Evolutionary conservation across 2,329 filamentous ascomycete species (phyloP), one percentile per base, ranked within the genome.

Genomic region (Monilinia fructicola): DNA sequence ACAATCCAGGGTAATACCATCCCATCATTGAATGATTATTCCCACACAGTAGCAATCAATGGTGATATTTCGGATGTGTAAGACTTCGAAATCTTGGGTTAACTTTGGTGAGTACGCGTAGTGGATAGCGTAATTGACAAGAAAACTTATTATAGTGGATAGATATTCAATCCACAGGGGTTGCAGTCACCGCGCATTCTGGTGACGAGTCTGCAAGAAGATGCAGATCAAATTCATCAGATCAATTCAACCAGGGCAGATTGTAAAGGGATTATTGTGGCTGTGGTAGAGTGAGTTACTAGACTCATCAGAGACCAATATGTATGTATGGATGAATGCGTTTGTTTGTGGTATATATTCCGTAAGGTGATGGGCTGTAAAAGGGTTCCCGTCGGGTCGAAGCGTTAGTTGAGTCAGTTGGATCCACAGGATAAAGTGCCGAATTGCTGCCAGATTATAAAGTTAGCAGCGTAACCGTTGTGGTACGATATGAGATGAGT

Each of bases 81-180:
- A 38, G 23, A 4, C 21, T 50, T 60, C 28, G 10, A 60, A 18
- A 50, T 48, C 9, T 48, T 12, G 44, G 28, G 35, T 50, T 28
- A 50, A 60, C 12, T 35, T 26, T 50, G 12, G 35, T 11, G 16
- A 23, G 50, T 38, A 64, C 61, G 50, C 61, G 61, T 64, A 35
- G 50, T 55, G 61, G 35, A 55, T 35, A 55, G 61, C 61, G 61
- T 55, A 64, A 64, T 64, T 54, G 38, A 50, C 9, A 28, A 53
- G 60, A 54, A 63, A 54, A 42, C 18, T 63, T 63, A 63, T 38
- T 35, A 64, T 46, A 44, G 38, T 64, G 61, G 61, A 55, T 64
- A 46, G 26, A 46, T 26, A 11, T 16, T 38, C 9, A 16, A 12
- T 64, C 50, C 50, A 64, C 50, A 48, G 31, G 4, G 4, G 38